Conservation (phyloP, 2,329 filamentous ascomycete species). For the Claviceps pusilla region DNA sequence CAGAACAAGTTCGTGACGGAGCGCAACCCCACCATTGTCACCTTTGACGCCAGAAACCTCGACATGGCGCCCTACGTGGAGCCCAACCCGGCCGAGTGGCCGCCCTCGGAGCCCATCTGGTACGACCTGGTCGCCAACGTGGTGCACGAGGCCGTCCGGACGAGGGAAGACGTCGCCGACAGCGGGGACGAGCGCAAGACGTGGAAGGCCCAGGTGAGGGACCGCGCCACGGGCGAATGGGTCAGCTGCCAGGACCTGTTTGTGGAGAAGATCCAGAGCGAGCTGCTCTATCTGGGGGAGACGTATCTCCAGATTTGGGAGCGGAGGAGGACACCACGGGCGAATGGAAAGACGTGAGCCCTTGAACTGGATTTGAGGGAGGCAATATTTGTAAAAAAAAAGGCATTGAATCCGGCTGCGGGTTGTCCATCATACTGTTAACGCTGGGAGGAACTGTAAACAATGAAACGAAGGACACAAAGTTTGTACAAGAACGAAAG, state of each 20-base stretch:
- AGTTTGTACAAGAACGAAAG: too few relatives aligned
- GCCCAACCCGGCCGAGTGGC: constrained; percentile 58
- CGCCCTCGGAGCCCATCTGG: constrained; percentile 67
- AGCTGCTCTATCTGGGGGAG: constrained; percentile 84
- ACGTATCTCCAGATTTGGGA: constrained; percentile 97
- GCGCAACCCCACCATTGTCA: constrained; percentile 95
- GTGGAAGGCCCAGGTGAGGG: constrained; percentile 83
- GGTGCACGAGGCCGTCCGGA: constrained; percentile 67
- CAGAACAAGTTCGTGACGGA: constrained; percentile 94
- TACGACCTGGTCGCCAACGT: constrained; percentile 96
- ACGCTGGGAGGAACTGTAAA: too few relatives aligned
- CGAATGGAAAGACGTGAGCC: not conserved
- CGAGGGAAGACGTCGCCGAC: constrained; percentile 71
- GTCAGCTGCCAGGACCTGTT: constrained; percentile 86
- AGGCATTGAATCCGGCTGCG: not conserved
- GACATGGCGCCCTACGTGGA: constrained; percentile 87
- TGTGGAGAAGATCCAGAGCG: constrained; percentile 76
- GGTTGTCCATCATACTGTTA: too few relatives aligned
- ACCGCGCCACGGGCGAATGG: constrained; percentile 75
- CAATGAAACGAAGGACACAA: too few relatives aligned
- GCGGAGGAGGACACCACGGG: constrained; percentile 39
- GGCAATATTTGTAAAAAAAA: too few relatives aligned
- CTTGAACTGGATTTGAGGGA: not conserved
- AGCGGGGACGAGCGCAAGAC: constrained; percentile 76
- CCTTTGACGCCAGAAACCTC: constrained; percentile 69